Base-by-base conservation (phyloP, 306 rosid genomes). In the Mimosa pudica region DNA sequence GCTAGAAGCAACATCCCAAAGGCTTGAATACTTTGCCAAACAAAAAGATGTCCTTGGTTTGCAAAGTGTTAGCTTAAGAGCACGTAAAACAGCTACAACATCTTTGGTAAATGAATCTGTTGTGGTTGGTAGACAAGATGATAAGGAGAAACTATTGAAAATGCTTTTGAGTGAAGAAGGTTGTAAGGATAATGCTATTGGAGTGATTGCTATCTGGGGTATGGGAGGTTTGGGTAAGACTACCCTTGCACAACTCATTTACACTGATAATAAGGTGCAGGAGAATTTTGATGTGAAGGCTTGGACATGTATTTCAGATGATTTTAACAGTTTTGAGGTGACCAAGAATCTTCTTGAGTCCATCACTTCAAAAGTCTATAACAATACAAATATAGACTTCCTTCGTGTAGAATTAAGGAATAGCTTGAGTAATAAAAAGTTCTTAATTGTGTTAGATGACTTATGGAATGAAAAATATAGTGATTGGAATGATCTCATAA, bases 401-500 rank as follows among this genome's bases (percentile, higher is more conserved):
- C 88, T 86, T 48, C 89, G 75, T 30, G 84, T 82, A 69, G 62
- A 85, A 71, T 64, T 88, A 74, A 82, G 80, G 71, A 11, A 80
- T 3, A 75, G n/a, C 14, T 18, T 86, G 44, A 65, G 2, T 0
- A 82, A 79, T 38, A 86, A 73, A 51, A 89, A 80, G 13, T 82
- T 86, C 64, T 68, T 86, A 76, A 46, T 86, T 69, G 88, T 86
- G 70, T 71, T 89, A 12, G 90, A 89, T 73, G 90, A 86, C 66
- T 83, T 84, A 47, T 86, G 90, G 90, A 80, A 61, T 55, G 62
- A 55, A 7, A 18, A 55, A 6, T n/a, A 55, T 52, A 60, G 46
- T 72, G 83, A 84, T 24, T 89, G 90, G 90, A 84, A 84, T 75
- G 64, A 80, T 33, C 75, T 81, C 4, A 46, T 54, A 70, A 38